These are phyloP conservation scores for Rubroshorea leprosula DNA, from an alignment of 345 rosid species.

Conservation along the genomic window DNA sequence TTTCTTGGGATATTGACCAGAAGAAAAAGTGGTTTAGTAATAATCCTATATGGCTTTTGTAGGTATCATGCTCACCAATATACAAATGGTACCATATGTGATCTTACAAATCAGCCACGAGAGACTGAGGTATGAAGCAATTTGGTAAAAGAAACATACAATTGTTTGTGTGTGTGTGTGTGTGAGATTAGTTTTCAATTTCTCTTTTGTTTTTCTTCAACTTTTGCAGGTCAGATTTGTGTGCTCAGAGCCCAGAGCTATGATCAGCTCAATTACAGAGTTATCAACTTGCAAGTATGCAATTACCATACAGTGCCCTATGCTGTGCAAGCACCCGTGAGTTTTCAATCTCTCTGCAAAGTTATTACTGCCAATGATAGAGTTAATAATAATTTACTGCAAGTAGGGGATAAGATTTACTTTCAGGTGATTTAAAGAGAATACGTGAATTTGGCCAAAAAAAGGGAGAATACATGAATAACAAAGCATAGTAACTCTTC, in stretches of 20 bases:
- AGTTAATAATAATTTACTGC: no score
- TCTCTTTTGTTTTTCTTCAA: background rate
- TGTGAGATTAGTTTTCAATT: background rate
- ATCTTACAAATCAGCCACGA: constrained; percentile 81
- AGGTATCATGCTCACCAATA: constrained; percentile 90
- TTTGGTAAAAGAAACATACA: constrained; percentile 74
- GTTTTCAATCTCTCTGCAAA: constrained; percentile 24
- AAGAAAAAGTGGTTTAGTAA: background rate
- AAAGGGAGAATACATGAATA: no score
- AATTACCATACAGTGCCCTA: constrained; percentile 67
- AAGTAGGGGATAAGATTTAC: no score
- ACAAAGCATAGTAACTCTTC: no score
- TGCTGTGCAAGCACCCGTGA: constrained; percentile 92
- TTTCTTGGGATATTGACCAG: background rate
- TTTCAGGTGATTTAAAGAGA: no score
- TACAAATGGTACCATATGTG: constrained; percentile 84
- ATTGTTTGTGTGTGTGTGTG: background rate
- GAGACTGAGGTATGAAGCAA: constrained; percentile 87
- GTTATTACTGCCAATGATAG: background rate
- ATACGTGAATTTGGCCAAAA: no score
- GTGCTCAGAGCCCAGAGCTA: constrained; percentile 83
- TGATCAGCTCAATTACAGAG: constrained; percentile 89
- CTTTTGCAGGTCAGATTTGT: constrained; percentile 86
- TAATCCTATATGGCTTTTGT: background rate
- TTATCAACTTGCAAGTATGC: constrained; percentile 97